These are phyloP conservation scores for Gymnopus androsaceus DNA, from an alignment of 1,284 basidiomycete genomes.

Conservation along the genomic window DNA sequence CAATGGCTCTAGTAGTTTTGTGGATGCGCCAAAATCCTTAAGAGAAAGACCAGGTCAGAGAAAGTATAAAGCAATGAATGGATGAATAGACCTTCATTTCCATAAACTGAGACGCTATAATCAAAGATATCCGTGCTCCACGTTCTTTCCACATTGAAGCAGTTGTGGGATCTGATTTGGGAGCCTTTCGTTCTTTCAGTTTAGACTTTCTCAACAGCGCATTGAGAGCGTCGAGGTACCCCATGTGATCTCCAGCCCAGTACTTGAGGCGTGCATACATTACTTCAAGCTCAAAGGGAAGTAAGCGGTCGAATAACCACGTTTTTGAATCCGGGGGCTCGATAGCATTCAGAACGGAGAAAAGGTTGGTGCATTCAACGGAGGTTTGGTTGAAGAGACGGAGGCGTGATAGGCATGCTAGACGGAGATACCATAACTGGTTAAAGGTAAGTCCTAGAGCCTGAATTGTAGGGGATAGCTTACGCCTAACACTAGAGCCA, in stretches of 20 bases:
- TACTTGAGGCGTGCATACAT: constrained; percentile 70
- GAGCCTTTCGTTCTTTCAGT: constrained; percentile 50
- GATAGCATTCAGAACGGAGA: constrained; percentile 63
- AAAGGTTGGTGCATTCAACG: constrained; percentile 79
- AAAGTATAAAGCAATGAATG: background rate
- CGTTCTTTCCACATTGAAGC: constrained; percentile 79
- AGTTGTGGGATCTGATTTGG: constrained; percentile 39
- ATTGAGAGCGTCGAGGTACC: constrained; percentile 76
- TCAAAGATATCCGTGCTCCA: constrained; percentile 65
- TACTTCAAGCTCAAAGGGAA: constrained; percentile 82
- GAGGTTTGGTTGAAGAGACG: constrained; percentile 80
- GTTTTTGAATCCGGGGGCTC: constrained; percentile 49
- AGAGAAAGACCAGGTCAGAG: background rate
- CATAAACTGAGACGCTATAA: constrained; percentile 72
- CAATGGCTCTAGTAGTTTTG: constrained; percentile 62
- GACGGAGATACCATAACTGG: constrained; percentile 80
- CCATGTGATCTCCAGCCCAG: constrained; percentile 75
- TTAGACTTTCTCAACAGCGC: constrained; percentile 79
- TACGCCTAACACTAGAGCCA: constrained; percentile 66
- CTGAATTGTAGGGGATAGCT: constrained; percentile 28
- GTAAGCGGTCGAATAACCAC: constrained; percentile 58
- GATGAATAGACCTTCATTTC: constrained; percentile 64
- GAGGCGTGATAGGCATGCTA: constrained; percentile 74
- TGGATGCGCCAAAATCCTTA: constrained; percentile 71
- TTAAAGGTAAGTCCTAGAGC: background rate